Evolutionary conservation across 768 basidiomycete genomes (phyloP), one percentile per base, ranked within the genome.

Genomic region (Gautieria morchelliformis): DNA sequence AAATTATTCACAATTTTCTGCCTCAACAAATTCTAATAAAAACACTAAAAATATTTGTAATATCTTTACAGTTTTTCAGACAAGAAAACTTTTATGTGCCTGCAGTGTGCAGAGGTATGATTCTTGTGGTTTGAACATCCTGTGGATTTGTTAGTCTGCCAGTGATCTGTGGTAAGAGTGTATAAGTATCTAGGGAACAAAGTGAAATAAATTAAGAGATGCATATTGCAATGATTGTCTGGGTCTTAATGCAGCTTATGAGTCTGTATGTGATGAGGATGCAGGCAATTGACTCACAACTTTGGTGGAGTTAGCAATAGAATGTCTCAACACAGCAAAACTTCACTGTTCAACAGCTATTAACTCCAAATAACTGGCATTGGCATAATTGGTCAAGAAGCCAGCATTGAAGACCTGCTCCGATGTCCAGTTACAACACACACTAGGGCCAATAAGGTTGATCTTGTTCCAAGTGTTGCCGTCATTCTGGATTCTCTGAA

Each of bases 401-500:
- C 77, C 77, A 0, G 81, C 78, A 40, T 77, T 66, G 74, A 76
- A 80, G 0, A 82, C 71, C 45, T 74, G 65, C 60, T 82, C 74
- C 0, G 78, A 79, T 7, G 65, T 67, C 82, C 81, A 84, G 11
- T 67, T 67, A 7, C 74, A 78, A 42, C 75, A 78, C 24, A 82
- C 79, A 59, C 77, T 83, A 0, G 85, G 87, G 0, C 80, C 85
- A 57, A 86, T 73, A 60, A 89, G 78, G 40, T 81, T 71, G 37
- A 74, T 70, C 39, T 70, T 70, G 22, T 71, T 71, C 0, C 67
- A 50, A 56, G 80, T 72, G 17, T 66, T 70, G 17, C 68, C 47
- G 58, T 78, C 72, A 10, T 66, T 65, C 19, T 67, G 58, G 30
- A 83, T 71, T 0, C 77, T 78, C 12, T 70, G 62, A 9, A 78